Evolutionary conservation across 2,329 filamentous ascomycete genomes (phyloP), one percentile per base, ranked within the genome.

Genomic region (Pochonia chlamydosporia): DNA sequence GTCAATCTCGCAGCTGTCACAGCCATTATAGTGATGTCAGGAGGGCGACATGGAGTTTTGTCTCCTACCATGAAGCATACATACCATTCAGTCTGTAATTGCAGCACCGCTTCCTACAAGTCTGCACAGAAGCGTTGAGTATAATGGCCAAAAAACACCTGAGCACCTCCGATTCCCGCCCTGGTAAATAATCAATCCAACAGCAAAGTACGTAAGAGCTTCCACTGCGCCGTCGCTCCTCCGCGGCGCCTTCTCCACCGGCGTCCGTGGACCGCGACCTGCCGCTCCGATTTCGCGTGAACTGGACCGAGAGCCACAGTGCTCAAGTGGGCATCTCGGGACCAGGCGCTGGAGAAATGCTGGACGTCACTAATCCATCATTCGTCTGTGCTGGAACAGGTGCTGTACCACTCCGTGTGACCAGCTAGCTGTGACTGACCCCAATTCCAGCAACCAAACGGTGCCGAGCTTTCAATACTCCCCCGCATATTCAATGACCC

Each of bases 121-220:
- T n/a, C n/a, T n/a, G n/a, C n/a, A n/a, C n/a, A n/a, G n/a, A n/a
- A n/a, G n/a, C n/a, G n/a, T n/a, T n/a, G n/a, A n/a, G n/a, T n/a
- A 28, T 28, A 28, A 28, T 7, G 13, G 26, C 7, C 26, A 28
- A 28, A 28, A 8, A 13, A 28, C 33, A 36, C 33, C 3, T n/a
- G n/a, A 20, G 13, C 16, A 11, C 33, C 33, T 45, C 43, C 31
- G 43, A 45, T 39, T 8, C 24, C 21, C 33, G 20, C 23, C 33
- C 3, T n/a, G 43, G 31, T 28, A 31, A 36, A 36, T 20, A 36
- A 36, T 20, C 16, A 36, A 20, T 8, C 33, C n/a, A 20, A 5
- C n/a, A 36, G 14, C 33, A 36, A 9, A 36, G 8, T 48, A 48
- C 46, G 40, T 39, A 43, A 43, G 30, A 48, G 46, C 31, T 39